phyloP scores from a whole-genome alignment of 257 asterid genomes.

The Jacaranda mimosifolia region DNA sequence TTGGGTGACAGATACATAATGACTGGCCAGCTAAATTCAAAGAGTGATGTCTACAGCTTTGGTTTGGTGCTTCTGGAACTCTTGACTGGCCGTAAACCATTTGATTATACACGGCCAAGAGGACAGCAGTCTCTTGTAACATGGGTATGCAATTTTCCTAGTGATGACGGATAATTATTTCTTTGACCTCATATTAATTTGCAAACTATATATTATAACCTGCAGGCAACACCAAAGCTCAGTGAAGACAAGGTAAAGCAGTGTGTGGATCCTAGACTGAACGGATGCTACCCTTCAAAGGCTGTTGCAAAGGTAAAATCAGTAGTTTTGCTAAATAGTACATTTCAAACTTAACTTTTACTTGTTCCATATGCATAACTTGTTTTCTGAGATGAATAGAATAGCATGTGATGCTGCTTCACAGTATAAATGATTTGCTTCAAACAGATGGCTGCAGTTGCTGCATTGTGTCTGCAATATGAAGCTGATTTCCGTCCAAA shows the following conservation, averaged over 20 bases:
- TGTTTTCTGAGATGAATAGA: not conserved
- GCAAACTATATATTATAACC: slow-evolving; percentile 4
- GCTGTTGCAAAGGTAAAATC: slow-evolving; percentile 67
- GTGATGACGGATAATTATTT: no score
- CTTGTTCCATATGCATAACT: no score
- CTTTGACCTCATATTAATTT: no score
- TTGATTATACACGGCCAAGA: slow-evolving; percentile 36
- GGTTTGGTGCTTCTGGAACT: slow-evolving; percentile 44
- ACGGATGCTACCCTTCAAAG: slow-evolving; percentile 54
- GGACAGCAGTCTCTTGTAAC: slow-evolving; percentile 44
- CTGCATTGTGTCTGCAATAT: slow-evolving; percentile 49
- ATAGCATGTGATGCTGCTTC: not conserved
- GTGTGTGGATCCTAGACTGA: slow-evolving; percentile 56
- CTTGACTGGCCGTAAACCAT: slow-evolving; percentile 39
- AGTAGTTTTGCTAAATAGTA: no score
- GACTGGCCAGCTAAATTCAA: slow-evolving; percentile 43
- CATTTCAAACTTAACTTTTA: no score
- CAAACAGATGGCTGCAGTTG: slow-evolving; percentile 56
- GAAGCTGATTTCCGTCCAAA: slow-evolving; percentile 49
- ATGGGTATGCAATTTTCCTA: slow-evolving; percentile 44
- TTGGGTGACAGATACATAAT: slow-evolving; percentile 37
- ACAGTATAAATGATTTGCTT: not conserved
- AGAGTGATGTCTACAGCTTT: slow-evolving; percentile 46
- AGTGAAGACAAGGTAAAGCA: slow-evolving; percentile 55
- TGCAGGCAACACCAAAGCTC: slow-evolving; percentile 64